Base-by-base conservation (phyloP, 371 early-diverging fungal species). In the Apophysomyces sp. region DNA sequence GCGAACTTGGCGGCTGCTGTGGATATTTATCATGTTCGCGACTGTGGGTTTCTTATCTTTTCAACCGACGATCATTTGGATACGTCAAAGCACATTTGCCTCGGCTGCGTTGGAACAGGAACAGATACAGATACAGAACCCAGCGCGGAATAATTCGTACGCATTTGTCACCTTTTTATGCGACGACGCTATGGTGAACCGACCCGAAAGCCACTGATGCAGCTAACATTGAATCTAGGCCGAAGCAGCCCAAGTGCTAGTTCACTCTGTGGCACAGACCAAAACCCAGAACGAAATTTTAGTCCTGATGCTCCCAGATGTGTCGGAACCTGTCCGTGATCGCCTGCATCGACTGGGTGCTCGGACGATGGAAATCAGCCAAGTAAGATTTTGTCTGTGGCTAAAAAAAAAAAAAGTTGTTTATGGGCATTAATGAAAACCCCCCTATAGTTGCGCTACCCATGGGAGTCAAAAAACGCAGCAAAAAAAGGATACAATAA, bases 111-210 rank as follows among this genome's bases (percentile, higher is more conserved):
- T 37, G 37, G 37, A 37, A 11, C 37, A n/a, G n/a, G n/a, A 37
- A 37, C 37, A 37, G 52, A 16, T 15, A 7, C 8, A 51, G 18
- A 9, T 18, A 51, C 52, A 37, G 11, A 24, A 9, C 8, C 16
- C 16, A 3, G 21, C 52, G n/a, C 15, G 11, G n/a, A 37, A 37
- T 11, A 11, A 51, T 1, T 37, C 34, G 2, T 55, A 54, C 29
- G 72, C 76, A 0, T 75, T 62, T 61, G 69, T 63, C 6, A 69
- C 76, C 3, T 75, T 72, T 63, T 44, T 75, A n/a, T 75, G 76
- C 27, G 76, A 75, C 36, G 72, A 75, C 59, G 63, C 65, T 30
- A 72, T 75, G 76, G 76, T 72, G 65, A 57, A 15, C 13, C 32
- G 4, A 12, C 8, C 18, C 31, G 5, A n/a, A 8, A 30, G 53